Percentiles rank a stretch among this genome's conserved stretches.
Evolutionary conservation across 371 early-diverging fungal species (phyloP).

Genomic region (Mortierella sp.): DNA sequence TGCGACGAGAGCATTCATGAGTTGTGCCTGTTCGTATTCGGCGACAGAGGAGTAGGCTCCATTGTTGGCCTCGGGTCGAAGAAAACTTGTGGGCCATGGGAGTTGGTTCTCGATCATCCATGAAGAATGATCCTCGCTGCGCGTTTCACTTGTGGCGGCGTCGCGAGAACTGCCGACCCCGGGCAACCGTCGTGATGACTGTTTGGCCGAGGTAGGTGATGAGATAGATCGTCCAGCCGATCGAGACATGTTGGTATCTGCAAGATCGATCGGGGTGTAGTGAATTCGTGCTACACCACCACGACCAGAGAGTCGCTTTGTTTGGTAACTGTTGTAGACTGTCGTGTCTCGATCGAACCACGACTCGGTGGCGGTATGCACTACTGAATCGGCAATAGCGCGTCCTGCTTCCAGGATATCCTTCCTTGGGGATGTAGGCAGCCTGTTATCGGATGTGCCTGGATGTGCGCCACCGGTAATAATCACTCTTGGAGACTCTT

Average conservation of each 20-base stretch:
- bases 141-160: neutral
- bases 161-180: too few relatives aligned
- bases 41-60: constrained; percentile 3
- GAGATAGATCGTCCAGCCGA: neutral
- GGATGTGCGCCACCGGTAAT: too few relatives aligned
- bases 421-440: too few relatives aligned
- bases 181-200: neutral
- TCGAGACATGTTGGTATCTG: too few relatives aligned
- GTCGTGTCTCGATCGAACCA: constrained; percentile 16
- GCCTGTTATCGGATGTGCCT: too few relatives aligned
- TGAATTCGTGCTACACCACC: neutral
- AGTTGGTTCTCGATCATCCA: constrained; percentile 6
- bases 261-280: neutral
- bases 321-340: constrained; percentile 11
- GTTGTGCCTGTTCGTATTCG: constrained; percentile 21
- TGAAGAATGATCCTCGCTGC: neutral
- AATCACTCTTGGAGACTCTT: too few relatives aligned
- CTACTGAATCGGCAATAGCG: too few relatives aligned
- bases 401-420: too few relatives aligned
- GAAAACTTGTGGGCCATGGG: constrained; percentile 26
- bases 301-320: neutral
- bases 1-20: constrained; percentile 27
- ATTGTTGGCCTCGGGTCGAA: neutral
- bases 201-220: neutral
- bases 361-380: neutral